Conservation (phyloP, 805 yeast species). For the Saccharomycodes ludwigii region DNA sequence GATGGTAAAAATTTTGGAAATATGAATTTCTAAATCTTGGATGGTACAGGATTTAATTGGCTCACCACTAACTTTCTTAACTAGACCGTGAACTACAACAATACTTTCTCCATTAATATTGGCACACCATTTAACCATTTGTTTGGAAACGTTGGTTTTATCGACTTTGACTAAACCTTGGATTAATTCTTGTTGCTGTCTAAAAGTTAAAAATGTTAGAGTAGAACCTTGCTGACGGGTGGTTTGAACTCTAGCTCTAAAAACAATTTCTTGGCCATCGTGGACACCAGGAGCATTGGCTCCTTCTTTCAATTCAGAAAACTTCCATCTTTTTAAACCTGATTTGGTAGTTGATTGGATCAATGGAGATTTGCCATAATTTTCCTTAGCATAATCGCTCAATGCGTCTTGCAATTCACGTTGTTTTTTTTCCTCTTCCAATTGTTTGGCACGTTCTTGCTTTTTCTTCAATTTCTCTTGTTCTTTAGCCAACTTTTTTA, state of each 20-base stretch:
- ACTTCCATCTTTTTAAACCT: constrained; percentile 48
- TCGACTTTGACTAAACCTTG: constrained; percentile 72
- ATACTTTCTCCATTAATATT: constrained; percentile 78
- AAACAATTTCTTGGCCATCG: constrained; percentile 66
- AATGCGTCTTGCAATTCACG: constrained; percentile 52
- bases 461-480: constrained; percentile 86
- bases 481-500: constrained; percentile 89
- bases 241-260: constrained; percentile 91
- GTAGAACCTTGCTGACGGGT: constrained; percentile 95
- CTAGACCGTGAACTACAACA: constrained; percentile 79
- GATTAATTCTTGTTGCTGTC: constrained; percentile 76
- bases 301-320: constrained; percentile 32
- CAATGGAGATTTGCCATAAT: constrained; percentile 84
- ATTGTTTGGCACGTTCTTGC: constrained; percentile 81
- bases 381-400: constrained; percentile 78
- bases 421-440: constrained; percentile 78
- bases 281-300: constrained; percentile 32
- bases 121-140: constrained; percentile 94
- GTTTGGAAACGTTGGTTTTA: constrained; percentile 51
- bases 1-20: constrained; percentile 61
- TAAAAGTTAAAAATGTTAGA: constrained; percentile 76
- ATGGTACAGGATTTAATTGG: constrained; percentile 82
- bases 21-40: constrained; percentile 77
- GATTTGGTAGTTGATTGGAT: constrained; percentile 65
- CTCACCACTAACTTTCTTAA: constrained; percentile 75